Conservation (phyloP, 768 basidiomycete genomes). For the Boletus rufocinnamomeus region DNA sequence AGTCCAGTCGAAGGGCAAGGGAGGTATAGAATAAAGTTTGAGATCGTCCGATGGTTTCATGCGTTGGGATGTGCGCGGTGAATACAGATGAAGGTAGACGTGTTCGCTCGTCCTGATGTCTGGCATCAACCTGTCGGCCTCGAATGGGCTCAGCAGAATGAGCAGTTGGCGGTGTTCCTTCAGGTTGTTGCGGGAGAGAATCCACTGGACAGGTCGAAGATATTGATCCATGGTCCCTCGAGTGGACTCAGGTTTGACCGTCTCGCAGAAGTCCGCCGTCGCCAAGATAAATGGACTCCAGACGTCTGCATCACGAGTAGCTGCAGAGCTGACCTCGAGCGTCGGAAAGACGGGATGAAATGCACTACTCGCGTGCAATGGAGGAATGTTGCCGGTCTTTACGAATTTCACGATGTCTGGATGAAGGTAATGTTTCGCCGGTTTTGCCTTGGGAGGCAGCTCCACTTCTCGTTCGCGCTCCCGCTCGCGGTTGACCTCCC, state of each 20-base stretch:
- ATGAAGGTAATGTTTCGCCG: slow-evolving; percentile 21
- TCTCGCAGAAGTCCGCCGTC: no score
- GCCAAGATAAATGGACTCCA: no score
- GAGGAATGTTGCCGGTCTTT: slow-evolving; percentile 25
- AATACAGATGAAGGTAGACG: slow-evolving; percentile 43
- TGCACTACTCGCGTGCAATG: neutral
- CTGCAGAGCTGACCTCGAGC: neutral
- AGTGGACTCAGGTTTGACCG: no score
- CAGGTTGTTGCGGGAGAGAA: no score
- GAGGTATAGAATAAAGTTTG: slow-evolving; percentile 9
- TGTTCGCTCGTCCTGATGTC: slow-evolving; percentile 33
- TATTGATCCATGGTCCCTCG: no score
- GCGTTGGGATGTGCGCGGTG: slow-evolving; percentile 37
- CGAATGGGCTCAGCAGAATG: no score
- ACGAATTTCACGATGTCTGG: slow-evolving; percentile 21
- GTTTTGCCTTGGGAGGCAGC: slow-evolving; percentile 33
- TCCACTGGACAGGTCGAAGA: no score
- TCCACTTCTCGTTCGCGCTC: slow-evolving; percentile 50
- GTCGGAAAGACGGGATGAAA: slow-evolving; percentile 24
- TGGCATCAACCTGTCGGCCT: no score
- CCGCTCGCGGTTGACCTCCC: no score
- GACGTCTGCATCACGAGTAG: no score
- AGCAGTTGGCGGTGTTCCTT: no score
- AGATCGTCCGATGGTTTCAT: slow-evolving; percentile 40
- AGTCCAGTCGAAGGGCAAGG: slow-evolving; percentile 2